Evolutionary conservation across 768 basidiomycete genomes (phyloP), one percentile per base, ranked within the genome.

Genomic region (Trametes sanguinea): DNA sequence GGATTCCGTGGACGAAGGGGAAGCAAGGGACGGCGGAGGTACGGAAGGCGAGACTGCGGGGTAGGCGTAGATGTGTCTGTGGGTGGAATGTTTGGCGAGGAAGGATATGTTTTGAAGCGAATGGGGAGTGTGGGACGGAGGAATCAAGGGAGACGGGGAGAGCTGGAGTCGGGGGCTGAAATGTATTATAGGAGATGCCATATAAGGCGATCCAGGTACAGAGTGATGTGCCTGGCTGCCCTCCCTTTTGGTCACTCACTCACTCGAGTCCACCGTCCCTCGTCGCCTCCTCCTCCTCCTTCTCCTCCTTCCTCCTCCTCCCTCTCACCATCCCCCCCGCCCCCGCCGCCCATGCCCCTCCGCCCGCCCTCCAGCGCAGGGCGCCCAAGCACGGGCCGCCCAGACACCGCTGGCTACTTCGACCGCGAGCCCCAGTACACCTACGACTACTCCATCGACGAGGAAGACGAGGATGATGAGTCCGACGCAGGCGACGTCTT

Each of bases 401-500:
- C 60, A 47, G 61, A 46, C 51, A 52, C 67, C 30, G 62, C 62
- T 1, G 61, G 51, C 13, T 62, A 67, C 61, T 64, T 65, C 61
- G 73, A 70, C 65, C 70, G 65, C 57, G 68, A 71, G 50, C 65
- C 70, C 8, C 73, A 71, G 64, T 81, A 78, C 72, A 79, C 78
- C 50, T 79, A 78, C 66, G 78, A 79, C 39, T 74, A 78, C 65
- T 76, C 77, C 47, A 57, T 78, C 42, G 79, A 83, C 43, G 75
- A 80, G 55, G 87, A 86, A 37, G 63, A 64, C 35, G 83, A 87
- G 44, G 85, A 87, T 33, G 87, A 87, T 44, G 88, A 89, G 71
- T 87, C 85, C 68, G 92, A 93, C 44, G 84, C 87, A 48, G 94
- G 88, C 65, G 90, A 89, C 71, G 90, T 95, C 64, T 96, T 96